Percentiles rank a stretch among this genome's conserved stretches.
phyloP scores from a whole-genome alignment of 2,329 filamentous ascomycete genomes.

The Arthrocladium fulminans region DNA sequence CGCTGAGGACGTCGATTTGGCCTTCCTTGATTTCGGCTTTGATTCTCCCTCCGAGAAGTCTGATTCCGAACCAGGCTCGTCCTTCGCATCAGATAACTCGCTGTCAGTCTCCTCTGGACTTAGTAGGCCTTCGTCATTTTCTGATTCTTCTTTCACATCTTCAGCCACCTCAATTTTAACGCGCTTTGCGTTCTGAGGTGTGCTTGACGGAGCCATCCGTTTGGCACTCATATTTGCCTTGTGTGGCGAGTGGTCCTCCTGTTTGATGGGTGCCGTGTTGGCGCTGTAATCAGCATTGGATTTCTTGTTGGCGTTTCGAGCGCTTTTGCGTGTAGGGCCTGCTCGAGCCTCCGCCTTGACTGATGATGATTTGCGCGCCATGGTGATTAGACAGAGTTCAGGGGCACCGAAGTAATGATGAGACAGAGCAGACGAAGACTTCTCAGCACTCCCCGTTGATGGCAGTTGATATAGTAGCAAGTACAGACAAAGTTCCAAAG shows the following conservation, averaged over 20 bases:
- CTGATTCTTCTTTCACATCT: background rate
- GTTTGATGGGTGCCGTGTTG: background rate
- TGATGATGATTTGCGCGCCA: constrained; percentile 1
- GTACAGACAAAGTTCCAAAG: background rate
- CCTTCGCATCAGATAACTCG: background rate
- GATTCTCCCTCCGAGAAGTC: background rate
- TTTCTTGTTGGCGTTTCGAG: background rate
- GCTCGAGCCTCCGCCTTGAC: background rate
- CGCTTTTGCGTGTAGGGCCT: background rate
- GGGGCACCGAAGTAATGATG: background rate
- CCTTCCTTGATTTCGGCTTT: background rate
- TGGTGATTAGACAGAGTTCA: background rate
- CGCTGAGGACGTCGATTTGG: background rate
- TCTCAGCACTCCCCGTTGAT: background rate
- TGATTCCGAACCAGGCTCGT: background rate
- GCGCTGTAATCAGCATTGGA: background rate
- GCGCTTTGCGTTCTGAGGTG: background rate
- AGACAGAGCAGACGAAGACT: background rate
- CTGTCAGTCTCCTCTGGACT: background rate
- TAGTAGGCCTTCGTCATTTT: too few species aligned
- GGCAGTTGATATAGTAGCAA: background rate
- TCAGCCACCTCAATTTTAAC: constrained; percentile 6
- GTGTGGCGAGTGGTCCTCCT: background rate
- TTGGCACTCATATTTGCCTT: constrained; percentile 6
- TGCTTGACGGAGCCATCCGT: background rate